Evolutionary conservation across 768 basidiomycete genomes (phyloP).

Genomic region (Strobilomyces dryophilus): DNA sequence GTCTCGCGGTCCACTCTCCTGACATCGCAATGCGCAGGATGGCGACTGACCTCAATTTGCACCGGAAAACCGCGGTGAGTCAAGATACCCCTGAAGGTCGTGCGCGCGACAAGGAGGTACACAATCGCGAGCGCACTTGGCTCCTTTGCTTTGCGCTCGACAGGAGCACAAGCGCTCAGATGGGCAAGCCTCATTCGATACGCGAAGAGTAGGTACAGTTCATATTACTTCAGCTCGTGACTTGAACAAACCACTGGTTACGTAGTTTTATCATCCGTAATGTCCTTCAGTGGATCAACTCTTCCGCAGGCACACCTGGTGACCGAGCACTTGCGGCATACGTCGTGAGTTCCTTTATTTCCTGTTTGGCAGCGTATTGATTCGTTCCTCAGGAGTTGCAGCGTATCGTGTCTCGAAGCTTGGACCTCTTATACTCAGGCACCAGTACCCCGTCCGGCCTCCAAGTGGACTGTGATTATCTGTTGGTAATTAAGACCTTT

Average conservation of each 20-base stretch:
- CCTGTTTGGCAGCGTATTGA: neutral
- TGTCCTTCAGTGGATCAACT: constrained; percentile 67
- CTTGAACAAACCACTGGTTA: neutral
- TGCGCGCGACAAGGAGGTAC: constrained; percentile 77
- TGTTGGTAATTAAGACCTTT: constrained; percentile 78
- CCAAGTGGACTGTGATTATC: constrained; percentile 79
- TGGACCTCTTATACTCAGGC: constrained; percentile 87
- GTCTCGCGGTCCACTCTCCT: neutral
- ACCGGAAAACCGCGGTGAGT: constrained; percentile 71
- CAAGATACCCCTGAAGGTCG: constrained; percentile 76
- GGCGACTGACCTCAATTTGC: constrained; percentile 94
- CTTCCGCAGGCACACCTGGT: constrained; percentile 55
- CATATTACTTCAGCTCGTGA: neutral
- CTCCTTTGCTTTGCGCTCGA: constrained; percentile 83
- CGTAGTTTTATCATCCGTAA: constrained; percentile 83
- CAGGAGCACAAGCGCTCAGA: constrained; percentile 87
- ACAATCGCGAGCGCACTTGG: constrained; percentile 96
- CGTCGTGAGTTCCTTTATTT: constrained; percentile 46
- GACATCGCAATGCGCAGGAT: constrained; percentile 48
- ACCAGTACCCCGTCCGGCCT: constrained; percentile 78
- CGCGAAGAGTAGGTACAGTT: constrained; percentile 79
- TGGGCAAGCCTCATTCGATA: constrained; percentile 93
- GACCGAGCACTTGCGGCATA: constrained; percentile 75
- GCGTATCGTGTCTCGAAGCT: constrained; percentile 80
- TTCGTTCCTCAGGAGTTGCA: constrained; percentile 62